Conservation (phyloP, 2,329 filamentous ascomycete genomes). For the Celoporthe dispersa region DNA sequence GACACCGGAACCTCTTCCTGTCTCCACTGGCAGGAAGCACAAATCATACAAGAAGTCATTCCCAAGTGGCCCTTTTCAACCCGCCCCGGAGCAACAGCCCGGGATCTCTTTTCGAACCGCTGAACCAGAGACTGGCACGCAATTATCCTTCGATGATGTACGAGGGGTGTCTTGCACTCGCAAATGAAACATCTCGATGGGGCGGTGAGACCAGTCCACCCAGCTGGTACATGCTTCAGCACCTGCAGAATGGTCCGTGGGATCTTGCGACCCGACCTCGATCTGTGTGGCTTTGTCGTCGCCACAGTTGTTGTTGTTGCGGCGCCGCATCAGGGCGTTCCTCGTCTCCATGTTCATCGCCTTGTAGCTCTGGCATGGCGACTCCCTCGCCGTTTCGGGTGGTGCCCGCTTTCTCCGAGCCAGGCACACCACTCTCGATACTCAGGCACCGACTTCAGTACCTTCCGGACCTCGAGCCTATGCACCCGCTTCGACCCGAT, state of each 20-base stretch:
- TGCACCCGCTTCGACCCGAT: background rate
- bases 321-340: too few relatives aligned
- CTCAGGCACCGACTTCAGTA: background rate
- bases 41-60: too few relatives aligned
- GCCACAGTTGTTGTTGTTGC: background rate
- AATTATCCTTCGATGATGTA: too few relatives aligned
- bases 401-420: background rate
- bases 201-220: background rate
- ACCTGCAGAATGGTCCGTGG: too few relatives aligned
- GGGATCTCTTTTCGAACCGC: too few relatives aligned
- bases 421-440: background rate
- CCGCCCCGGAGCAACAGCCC: too few relatives aligned
- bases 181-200: background rate
- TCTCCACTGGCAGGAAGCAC: too few relatives aligned
- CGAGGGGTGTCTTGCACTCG: background rate
- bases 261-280: background rate
- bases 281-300: background rate
- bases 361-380: background rate
- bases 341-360: too few relatives aligned
- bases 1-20: too few relatives aligned
- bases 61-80: too few relatives aligned
- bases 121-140: too few relatives aligned
- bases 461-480: background rate
- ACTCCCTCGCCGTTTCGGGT: background rate
- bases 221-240: background rate